A percentile compares a stretch with the other conserved stretches of the same genome.
phyloP scores from a whole-genome alignment of 108 stramenopile genomes.

The Cyclotella cryptica region DNA sequence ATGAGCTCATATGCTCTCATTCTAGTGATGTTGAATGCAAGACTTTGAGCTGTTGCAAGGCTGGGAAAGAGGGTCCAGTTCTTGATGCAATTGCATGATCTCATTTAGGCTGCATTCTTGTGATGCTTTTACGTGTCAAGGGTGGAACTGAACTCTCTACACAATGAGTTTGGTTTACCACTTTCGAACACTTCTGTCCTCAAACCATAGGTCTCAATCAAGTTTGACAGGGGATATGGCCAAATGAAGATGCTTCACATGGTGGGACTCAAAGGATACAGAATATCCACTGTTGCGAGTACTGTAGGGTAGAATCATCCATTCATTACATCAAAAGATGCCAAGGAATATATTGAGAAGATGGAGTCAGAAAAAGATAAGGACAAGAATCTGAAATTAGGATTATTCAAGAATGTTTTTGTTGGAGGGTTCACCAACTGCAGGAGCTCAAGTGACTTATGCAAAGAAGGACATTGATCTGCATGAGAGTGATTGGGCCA shows the following conservation, averaged over 20 bases:
- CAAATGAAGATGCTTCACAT: not conserved
- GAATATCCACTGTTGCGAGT: not conserved
- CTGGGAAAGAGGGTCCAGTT: not conserved
- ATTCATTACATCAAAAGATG: conserved; percentile 1
- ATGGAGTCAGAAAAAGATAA: not conserved
- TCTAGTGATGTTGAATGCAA: not conserved
- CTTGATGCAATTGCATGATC: not conserved
- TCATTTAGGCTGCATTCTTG: not conserved
- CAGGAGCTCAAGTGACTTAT: not conserved
- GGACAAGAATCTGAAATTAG: not conserved
- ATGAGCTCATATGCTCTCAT: not conserved
- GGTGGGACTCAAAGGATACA: not conserved
- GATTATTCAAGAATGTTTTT: conserved; percentile 5
- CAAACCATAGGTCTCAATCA: not conserved
- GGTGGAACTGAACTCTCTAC: not conserved
- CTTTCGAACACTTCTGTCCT: not conserved
- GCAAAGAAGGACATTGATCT: not conserved
- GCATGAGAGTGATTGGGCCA: not conserved
- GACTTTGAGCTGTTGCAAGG: not conserved
- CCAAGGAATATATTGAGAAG: not conserved
- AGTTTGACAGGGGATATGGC: not conserved
- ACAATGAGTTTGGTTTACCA: not conserved
- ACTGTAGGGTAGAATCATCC: not conserved
- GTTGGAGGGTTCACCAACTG: not conserved
- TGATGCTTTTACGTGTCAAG: not conserved